These are phyloP conservation scores for Phycomyces nitens DNA, from an alignment of 192 early-diverging fungal species.

Conservation along the genomic window DNA sequence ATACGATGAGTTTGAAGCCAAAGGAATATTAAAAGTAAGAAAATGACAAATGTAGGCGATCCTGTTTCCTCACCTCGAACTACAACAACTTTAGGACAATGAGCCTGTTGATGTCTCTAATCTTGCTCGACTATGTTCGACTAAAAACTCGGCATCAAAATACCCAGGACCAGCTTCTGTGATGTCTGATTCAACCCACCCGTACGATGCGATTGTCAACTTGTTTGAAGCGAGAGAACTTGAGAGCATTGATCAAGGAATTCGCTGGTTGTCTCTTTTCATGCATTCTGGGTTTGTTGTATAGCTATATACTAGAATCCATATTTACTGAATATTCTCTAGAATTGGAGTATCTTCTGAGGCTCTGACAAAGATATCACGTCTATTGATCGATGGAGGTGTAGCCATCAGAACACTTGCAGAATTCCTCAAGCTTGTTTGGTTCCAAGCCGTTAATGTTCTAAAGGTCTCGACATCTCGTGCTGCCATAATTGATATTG, in stretches of 20 bases:
- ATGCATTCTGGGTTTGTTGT: conserved; percentile 34
- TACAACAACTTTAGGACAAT: conserved; percentile 9
- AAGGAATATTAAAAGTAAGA: conserved; percentile 19
- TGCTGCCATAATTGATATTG: conserved; percentile 26
- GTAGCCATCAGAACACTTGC: conserved; percentile 22
- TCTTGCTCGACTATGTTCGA: conserved; percentile 17
- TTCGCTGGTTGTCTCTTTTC: conserved; percentile 37
- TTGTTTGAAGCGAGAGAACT: conserved; percentile 26
- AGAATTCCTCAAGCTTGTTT: conserved; percentile 34
- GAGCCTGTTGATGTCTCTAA: conserved; percentile 15
- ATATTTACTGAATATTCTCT: not conserved
- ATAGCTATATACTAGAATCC: not conserved
- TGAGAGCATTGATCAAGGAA: conserved; percentile 28
- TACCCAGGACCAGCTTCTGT: not conserved
- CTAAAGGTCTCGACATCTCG: conserved; percentile 25
- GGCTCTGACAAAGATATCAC: conserved; percentile 30
- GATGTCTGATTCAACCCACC: conserved; percentile 11
- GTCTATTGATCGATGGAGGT: conserved; percentile 15
- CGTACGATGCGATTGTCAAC: conserved; percentile 19
- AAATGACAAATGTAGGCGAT: too few relatives aligned
- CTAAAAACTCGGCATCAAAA: conserved; percentile 1
- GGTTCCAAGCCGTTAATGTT: conserved; percentile 39
- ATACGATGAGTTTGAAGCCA: conserved; percentile 24
- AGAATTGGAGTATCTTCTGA: conserved; percentile 38
- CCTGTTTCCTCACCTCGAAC: not conserved